Base-by-base conservation (phyloP, 2,329 filamentous ascomycete species). In the Nemania sp. region DNA sequence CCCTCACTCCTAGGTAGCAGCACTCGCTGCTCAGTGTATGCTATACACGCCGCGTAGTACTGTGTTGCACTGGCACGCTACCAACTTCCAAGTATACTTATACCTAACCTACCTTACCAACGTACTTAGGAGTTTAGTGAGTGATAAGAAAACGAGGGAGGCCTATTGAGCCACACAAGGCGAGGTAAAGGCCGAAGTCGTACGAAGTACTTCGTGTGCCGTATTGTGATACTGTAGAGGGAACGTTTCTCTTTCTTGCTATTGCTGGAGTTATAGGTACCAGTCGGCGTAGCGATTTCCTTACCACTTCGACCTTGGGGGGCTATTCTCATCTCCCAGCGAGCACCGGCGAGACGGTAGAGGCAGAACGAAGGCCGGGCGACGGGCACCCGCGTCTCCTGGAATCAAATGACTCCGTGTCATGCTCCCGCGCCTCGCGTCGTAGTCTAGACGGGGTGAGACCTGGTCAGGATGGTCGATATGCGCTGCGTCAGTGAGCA, bases 401-500 rank as follows among this genome's bases (percentile, higher is more conserved):
- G 20, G 43, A 49, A 20, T 57, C 21, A 63, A n/a, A 52, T 46
- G 34, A 53, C 34, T 17, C 11, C n/a, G 46, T 29, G 13, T 29
- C 10, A 42, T 32, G 32, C 32, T 13, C 43, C 40, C 46, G 25
- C 54, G 18, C 45, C 37, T 20, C 11, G 11, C 11, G 15, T n/a
- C 35, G 18, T 18, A n/a, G n/a, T n/a, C 5, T n/a, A 18, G 34
- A 25, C n/a, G 47, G 20, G 34, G 35, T 50, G 47, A 37, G 47
- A 17, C 10, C 20, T 55, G 57, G 49, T 64, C 59, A 57, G 56
- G 59, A 65, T 62, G 62, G 59, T 58, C 59, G 60, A 61, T 59
- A 67, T 66, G 64, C 65, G 64, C 65, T 43, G 62, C 65, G 45
- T 52, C 62, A 64, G 65, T 68, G 65, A 71, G 69, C 63, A 64